Evolutionary conservation across 495 filamentous ascomycete species (phyloP), one percentile per base, ranked within the genome.

Genomic region (Durotheca rogersii): DNA sequence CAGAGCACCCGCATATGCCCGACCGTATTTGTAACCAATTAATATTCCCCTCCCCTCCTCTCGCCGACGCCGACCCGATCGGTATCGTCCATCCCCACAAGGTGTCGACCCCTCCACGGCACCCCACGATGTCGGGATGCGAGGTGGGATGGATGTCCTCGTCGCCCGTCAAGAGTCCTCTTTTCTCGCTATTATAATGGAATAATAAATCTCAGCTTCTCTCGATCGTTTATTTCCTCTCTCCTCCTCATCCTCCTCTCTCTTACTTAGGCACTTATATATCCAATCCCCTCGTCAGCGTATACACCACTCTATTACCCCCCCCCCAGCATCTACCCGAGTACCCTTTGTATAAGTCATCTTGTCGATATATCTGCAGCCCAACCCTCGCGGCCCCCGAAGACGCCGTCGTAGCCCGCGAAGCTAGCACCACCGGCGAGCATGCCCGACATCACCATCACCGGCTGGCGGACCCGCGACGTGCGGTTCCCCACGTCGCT

Each of bases 401-500:
- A 31, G 20, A 23, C 10, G 6, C 23, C 11, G 36, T 19, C 18
- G 16, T 27, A 14, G 1, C n/a, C 2, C 1, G 3, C 6, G 1
- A n/a, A 9, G n/a, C 5, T n/a, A n/a, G 19, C 12, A 14, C 2
- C 6, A 43, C 47, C 16, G 15, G 17, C 19, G 51, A 54, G 33
- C 15, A 80, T 77, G 73, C 50, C 68, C 29, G 75, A 81, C 76
- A 83, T 94, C 58, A 92, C 84, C 23, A 92, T 96, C 69, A 92
- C 87, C 43, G 78, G 82, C 47, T 88, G 81, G 66, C 78, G 77
- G 54, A 91, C 88, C 36, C 80, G 87, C 57, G 90, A 96, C 72
- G 87, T 96, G 66, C 82, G 90, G 64, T 96, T 96, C 73, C 90
- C 90, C 25, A 96, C 91, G 35, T 95, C 91, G 30, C 81, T 96